Percentiles rank a stretch among this genome's conserved stretches.
phyloP scores from a whole-genome alignment of 495 filamentous ascomycete species.

The Neurospora intermedia region DNA sequence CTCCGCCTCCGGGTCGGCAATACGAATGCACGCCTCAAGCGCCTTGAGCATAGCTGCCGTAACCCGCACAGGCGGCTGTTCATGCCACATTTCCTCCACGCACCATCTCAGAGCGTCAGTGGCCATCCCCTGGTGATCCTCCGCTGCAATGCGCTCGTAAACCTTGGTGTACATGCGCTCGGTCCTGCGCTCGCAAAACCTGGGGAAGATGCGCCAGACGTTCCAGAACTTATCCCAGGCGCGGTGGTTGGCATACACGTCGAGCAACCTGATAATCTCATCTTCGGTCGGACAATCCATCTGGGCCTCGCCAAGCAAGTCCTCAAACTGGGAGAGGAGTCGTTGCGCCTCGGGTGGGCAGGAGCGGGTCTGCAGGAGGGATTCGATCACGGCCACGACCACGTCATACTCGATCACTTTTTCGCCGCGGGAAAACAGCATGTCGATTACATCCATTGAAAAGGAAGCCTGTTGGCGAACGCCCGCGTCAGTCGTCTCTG shows the following conservation, averaged over 20 bases:
- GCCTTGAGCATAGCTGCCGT: constrained; percentile 25
- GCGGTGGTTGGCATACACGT: constrained; percentile 24
- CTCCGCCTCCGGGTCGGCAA: constrained; percentile 41
- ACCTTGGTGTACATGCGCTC: constrained; percentile 45
- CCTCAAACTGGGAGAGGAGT: constrained; percentile 16
- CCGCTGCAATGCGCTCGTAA: constrained; percentile 41
- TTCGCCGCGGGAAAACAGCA: constrained; percentile 29
- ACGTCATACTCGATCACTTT: constrained; percentile 26
- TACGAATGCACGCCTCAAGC: constrained; percentile 39
- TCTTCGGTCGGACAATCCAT: constrained; percentile 39
- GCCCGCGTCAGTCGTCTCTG: not conserved
- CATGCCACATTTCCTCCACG: constrained; percentile 47
- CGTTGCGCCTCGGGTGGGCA: constrained; percentile 3
- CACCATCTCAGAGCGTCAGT: constrained; percentile 39
- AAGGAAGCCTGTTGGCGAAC: constrained; percentile 16
- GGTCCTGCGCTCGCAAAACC: constrained; percentile 38
- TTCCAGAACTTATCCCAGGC: constrained; percentile 52
- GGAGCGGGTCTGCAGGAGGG: constrained; percentile 6
- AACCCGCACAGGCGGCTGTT: constrained; percentile 43
- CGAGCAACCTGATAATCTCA: constrained; percentile 38
- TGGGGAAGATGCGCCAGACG: constrained; percentile 46
- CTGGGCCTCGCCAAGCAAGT: constrained; percentile 14
- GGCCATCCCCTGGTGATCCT: constrained; percentile 33
- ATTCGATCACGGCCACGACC: constrained; percentile 28
- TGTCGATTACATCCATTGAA: constrained; percentile 22